Evolutionary conservation across 352 stramenopile species (phyloP), one percentile per base, ranked within the genome.

Genomic region (Phytophthora pseudosyringae): DNA sequence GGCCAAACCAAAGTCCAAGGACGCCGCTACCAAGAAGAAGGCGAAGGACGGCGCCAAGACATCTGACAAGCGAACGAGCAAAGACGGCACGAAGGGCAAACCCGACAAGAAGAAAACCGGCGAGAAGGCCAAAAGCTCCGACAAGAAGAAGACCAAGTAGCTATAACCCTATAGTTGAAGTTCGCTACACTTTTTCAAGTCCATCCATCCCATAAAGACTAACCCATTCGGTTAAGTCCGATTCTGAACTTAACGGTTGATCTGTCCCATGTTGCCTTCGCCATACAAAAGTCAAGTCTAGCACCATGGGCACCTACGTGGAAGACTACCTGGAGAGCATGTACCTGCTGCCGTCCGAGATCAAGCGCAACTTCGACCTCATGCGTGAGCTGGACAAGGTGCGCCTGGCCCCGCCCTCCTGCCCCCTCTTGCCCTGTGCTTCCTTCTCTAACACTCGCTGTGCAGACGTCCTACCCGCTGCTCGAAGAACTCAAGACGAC

Each of bases 331-430:
- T 95, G 25, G 87, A 95, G 83, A 94, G 81, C 72, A 94, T 95
- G 79, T 94, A 94, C 74, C 89, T 94, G 83, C 83, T 95, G 41
- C 87, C 87, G 66, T 93, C 87, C 41, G 87, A 95, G 78, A 81
- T 95, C 69, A 95, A 95, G 75, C 85, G 87, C 64, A 95, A 95
- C 76, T 95, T 95, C 56, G 87, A 95, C 47, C 83, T 95, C 52
- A 94, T 95, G 83, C 83, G 87, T 16, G 87, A 95, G 70, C 71
- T 95, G 10, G 87, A 95, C 72, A 92, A 94, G 83, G 87, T 93
- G 38, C 40, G 50, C 45, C 6, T 41, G 26, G 10, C 15, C 33
- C 18, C 15, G 28, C 18, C 45, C 4, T 44, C 44, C 11, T 18
- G 2, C 11, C 40, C 12, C 0, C 4, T 52, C 9, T 45, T 15